These are phyloP conservation scores for Monilinia vaccinii-corymbosi DNA, from an alignment of 2,329 filamentous ascomycete genomes.

Conservation along the genomic window DNA sequence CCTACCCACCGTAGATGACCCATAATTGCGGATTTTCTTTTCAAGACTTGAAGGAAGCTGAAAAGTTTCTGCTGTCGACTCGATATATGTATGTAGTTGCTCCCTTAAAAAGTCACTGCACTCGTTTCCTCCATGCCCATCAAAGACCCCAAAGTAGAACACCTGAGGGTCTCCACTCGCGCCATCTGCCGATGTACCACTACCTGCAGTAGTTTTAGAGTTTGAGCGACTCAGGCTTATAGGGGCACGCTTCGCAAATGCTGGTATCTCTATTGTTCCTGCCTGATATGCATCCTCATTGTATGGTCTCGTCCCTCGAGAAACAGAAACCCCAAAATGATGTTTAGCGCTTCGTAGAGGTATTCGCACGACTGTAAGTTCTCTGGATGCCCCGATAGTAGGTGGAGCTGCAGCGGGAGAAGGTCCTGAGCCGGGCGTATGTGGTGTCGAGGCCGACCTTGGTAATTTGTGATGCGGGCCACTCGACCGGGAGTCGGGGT, in stretches of 20 bases:
- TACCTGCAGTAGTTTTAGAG: conserved; percentile 27
- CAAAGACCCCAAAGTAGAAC: conserved; percentile 96
- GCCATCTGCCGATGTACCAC: conserved; percentile 60
- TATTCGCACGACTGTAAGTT: conserved; percentile 90
- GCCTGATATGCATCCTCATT: conserved; percentile 95
- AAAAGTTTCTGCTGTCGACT: conserved; percentile 69
- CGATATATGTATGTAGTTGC: conserved; percentile 79
- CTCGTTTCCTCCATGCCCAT: conserved; percentile 85
- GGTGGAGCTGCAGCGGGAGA: conserved; percentile 51
- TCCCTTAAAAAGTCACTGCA: conserved; percentile 83
- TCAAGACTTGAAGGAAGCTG: conserved; percentile 68
- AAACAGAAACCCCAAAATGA: conserved; percentile 76
- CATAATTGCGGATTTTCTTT: conserved; percentile 45
- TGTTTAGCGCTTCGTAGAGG: conserved; percentile 90
- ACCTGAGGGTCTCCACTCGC: conserved; percentile 86
- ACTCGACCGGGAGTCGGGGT: conserved; percentile 67
- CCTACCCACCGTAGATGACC: conserved; percentile 38
- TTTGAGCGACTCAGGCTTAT: conserved; percentile 39
- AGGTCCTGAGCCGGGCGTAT: conserved; percentile 47
- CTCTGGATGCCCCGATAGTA: conserved; percentile 52
- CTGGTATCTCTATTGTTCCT: conserved; percentile 84
- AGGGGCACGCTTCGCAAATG: conserved; percentile 79
- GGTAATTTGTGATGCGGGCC: conserved; percentile 78
- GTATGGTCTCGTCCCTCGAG: conserved; percentile 73
- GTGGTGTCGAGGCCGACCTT: conserved; percentile 72